Evolutionary conservation across 768 basidiomycete species (phyloP).

Genomic region (Tylopilus sp.): DNA sequence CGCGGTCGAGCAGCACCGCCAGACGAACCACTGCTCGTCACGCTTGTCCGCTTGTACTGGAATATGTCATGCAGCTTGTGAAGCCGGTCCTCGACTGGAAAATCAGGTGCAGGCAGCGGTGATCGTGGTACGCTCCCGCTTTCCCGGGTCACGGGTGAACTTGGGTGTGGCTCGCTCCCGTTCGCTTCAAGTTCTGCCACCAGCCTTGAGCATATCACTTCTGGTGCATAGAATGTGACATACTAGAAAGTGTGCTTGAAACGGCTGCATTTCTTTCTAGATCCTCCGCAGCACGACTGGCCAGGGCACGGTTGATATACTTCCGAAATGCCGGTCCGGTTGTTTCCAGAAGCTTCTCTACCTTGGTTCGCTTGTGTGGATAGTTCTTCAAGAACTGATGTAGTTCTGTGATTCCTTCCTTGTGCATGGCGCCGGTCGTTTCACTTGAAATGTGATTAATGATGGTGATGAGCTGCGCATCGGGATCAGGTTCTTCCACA

Average conservation of each 20-base stretch:
- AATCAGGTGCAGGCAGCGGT: conserved; percentile 32
- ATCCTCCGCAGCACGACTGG: conserved; percentile 85
- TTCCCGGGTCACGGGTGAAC: conserved; percentile 31
- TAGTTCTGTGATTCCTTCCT: conserved; percentile 91
- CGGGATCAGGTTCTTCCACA: conserved; percentile 83
- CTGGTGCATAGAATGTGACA: conserved; percentile 26
- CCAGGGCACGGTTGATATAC: conserved; percentile 85
- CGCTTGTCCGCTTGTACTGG: conserved; percentile 71
- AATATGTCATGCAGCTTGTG: conserved; percentile 78
- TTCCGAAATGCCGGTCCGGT: conserved; percentile 90
- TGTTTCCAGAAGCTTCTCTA: conserved; percentile 85
- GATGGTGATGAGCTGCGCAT: conserved; percentile 76
- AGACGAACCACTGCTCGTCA: conserved; percentile 43
- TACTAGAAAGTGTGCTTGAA: conserved; percentile 81
- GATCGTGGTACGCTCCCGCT: conserved; percentile 34
- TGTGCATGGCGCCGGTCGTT: conserved; percentile 84
- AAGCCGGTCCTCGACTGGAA: conserved; percentile 56
- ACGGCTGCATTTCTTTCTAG: conserved; percentile 76
- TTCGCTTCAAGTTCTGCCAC: conserved; percentile 62
- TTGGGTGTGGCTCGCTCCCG: conserved; percentile 34
- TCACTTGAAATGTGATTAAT: conserved; percentile 87
- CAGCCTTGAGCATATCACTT: conserved; percentile 6
- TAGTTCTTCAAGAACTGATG: conserved; percentile 92
- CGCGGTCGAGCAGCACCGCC: conserved; percentile 16
- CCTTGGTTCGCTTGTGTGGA: conserved; percentile 76